Evolutionary conservation across 202 grass and related monocot species (phyloP), one percentile per base, ranked within the genome.

Genomic region (Dendrocalamus latiflorus): DNA sequence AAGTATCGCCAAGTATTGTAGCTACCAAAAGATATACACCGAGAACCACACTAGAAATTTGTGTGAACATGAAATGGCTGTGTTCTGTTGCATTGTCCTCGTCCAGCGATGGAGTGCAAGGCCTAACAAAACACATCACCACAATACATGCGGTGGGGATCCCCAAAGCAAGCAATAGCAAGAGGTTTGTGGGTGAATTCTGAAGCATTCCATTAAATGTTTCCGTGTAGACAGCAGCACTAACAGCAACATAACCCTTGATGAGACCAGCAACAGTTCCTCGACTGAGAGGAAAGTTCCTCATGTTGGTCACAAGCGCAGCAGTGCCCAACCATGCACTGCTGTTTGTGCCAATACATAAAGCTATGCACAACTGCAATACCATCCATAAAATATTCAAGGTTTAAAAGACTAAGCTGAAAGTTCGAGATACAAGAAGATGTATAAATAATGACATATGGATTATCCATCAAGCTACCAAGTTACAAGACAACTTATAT

Each of bases 251-350:
- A 85, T 93, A 98, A 55, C 95, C 95, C 90, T 98, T 98, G 81
- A 98, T 86, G 62, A 98, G 88, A 74, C 95, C 93, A 53, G 95
- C 95, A 88, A 98, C 92, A 56, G 89, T 95, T 48, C 95, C 95
- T 63, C 95, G 89, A 42, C 91, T 98, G 16, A 98, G 86, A 76
- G 95, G 95, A 26, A 98, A 98, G 44, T 98, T 98, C 65, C 95
- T 89, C 95, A 98, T 98, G 86, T 98, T 98, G 77, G 92, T 98
- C 54, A 98, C 95, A 62, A 98, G 89, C 6, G 90, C 89, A 6
- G 86, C 91, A 28, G 95, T 98, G 49, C 91, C 91, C 54, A 95
- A 80, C 95, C 95, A 98, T 83, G 95, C 95, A 17, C 95, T 95
- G 89, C 95, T 98, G 83, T 98, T 98, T 13, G 95, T 95, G 49